phyloP scores from a whole-genome alignment of 192 early-diverging fungal species.

The Allomyces macrogynus region DNA sequence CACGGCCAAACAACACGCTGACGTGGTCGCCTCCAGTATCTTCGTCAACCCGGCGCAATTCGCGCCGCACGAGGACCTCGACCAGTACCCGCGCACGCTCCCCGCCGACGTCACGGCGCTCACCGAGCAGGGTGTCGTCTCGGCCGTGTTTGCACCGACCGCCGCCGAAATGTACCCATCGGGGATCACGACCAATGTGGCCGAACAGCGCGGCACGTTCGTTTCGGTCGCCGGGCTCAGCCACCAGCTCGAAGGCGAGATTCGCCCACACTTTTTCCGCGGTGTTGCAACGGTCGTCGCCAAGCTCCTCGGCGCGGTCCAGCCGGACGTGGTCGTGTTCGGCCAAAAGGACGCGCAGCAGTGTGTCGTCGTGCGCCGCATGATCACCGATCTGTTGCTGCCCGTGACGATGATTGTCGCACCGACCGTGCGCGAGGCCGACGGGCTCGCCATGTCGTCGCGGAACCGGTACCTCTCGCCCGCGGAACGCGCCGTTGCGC shows the following conservation, averaged over 20 bases:
- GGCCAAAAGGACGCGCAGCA: constrained; percentile 98
- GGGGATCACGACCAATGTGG: constrained; percentile 64
- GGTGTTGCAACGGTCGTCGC: constrained; percentile 88
- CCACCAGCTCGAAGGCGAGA: constrained; percentile 80
- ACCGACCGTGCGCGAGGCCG: constrained; percentile 50
- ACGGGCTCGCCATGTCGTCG: constrained; percentile 77
- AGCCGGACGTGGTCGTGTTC: constrained; percentile 68
- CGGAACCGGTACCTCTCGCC: constrained; percentile 67
- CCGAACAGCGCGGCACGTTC: constrained; percentile 68
- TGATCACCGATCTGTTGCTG: constrained; percentile 73
- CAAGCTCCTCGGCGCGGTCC: constrained; percentile 78
- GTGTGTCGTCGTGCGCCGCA: constrained; percentile 49
- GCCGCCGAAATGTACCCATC: constrained; percentile 84
- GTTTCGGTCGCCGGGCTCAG: constrained; percentile 75
- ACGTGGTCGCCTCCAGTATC: constrained; percentile 58
- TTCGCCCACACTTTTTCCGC: constrained; percentile 87
- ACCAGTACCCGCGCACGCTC: constrained; percentile 72
- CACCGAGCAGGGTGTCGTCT: constrained; percentile 11
- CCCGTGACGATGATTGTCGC: constrained; percentile 49
- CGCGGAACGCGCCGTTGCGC: constrained; percentile 45
- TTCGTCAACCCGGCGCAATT: constrained; percentile 99
- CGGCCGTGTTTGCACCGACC: constrained; percentile 36
- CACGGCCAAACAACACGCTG: constrained; percentile 26
- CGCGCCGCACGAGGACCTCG: constrained; percentile 83
- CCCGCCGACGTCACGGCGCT: constrained; percentile 50